Conservation (phyloP, 2,329 filamentous ascomycete species). For the Polychaeton citri region DNA sequence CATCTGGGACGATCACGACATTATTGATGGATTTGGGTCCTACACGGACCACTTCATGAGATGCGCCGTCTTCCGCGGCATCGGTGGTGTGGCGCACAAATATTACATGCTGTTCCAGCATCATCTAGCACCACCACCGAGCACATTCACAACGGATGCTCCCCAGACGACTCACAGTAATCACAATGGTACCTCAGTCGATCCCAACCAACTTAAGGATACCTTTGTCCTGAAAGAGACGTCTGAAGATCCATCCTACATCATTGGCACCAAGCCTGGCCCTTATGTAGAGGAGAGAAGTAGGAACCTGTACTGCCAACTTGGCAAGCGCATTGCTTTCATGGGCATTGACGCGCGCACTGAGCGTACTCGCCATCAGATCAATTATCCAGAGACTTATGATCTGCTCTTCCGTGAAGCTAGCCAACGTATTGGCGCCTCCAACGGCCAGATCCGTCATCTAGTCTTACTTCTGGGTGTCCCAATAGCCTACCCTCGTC, state of each 20-base stretch:
- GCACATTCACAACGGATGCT: constrained; percentile 71
- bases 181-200: constrained; percentile 38
- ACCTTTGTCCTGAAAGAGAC: constrained; percentile 54
- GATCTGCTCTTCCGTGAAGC: constrained; percentile 45
- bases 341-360: constrained; percentile 47
- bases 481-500: constrained; percentile 57
- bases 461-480: constrained; percentile 52
- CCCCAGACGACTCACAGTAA: constrained; percentile 37
- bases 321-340: constrained; percentile 52
- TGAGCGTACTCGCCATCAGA: constrained; percentile 78
- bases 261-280: constrained; percentile 60
- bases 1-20: constrained; percentile 54
- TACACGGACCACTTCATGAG: constrained; percentile 57
- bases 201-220: constrained; percentile 59
- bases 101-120: constrained; percentile 56
- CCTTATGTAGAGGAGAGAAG: constrained; percentile 51
- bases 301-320: constrained; percentile 48
- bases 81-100: constrained; percentile 43
- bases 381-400: constrained; percentile 67
- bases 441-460: constrained; percentile 46
- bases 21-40: constrained; percentile 52
- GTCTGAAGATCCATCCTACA: constrained; percentile 57
- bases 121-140: constrained; percentile 70
- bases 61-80: constrained; percentile 51
- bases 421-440: constrained; percentile 35